Percentiles rank a stretch among this genome's conserved stretches.
These are phyloP conservation scores for Patellifolia procumbens DNA, from an alignment of 179 eudicot species.

Conservation along the genomic window DNA sequence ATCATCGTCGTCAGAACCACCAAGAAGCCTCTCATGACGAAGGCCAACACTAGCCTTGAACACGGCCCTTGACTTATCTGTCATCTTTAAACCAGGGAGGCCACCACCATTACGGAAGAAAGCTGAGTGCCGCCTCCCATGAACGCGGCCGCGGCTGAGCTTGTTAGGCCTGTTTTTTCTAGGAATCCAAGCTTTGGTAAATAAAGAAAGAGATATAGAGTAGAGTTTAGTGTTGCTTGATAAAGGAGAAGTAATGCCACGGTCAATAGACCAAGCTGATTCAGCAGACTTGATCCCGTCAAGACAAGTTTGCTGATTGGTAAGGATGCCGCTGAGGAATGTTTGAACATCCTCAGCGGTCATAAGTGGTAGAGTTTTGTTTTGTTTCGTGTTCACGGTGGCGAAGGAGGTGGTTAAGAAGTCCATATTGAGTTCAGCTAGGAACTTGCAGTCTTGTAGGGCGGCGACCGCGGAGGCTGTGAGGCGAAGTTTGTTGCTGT, in stretches of 20 bases:
- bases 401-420: slow-evolving; percentile 35
- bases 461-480: slow-evolving; percentile 50
- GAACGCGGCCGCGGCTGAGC: not conserved
- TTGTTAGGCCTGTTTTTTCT: slow-evolving; percentile 30
- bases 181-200: slow-evolving; percentile 63
- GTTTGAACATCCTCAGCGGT: slow-evolving; percentile 67
- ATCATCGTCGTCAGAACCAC: slow-evolving; percentile 25
- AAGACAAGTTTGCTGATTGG: slow-evolving; percentile 70
- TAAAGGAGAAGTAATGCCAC: slow-evolving; percentile 45
- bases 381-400: slow-evolving; percentile 26
- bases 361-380: slow-evolving; percentile 24
- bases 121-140: slow-evolving; percentile 20
- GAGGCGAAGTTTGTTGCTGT: slow-evolving; percentile 19
- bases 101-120: slow-evolving; percentile 35
- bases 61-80: slow-evolving; percentile 28
- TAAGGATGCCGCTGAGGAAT: slow-evolving; percentile 57
- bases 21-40: slow-evolving; percentile 26
- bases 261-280: slow-evolving; percentile 41
- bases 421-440: slow-evolving; percentile 53
- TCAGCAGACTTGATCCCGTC: slow-evolving; percentile 61
- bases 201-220: slow-evolving; percentile 59
- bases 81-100: slow-evolving; percentile 39
- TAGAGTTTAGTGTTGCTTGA: slow-evolving; percentile 48
- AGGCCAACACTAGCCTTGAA: slow-evolving; percentile 29
- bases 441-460: slow-evolving; percentile 50